phyloP scores from a whole-genome alignment of 257 asterid genomes.

The Solanum arcanum region DNA sequence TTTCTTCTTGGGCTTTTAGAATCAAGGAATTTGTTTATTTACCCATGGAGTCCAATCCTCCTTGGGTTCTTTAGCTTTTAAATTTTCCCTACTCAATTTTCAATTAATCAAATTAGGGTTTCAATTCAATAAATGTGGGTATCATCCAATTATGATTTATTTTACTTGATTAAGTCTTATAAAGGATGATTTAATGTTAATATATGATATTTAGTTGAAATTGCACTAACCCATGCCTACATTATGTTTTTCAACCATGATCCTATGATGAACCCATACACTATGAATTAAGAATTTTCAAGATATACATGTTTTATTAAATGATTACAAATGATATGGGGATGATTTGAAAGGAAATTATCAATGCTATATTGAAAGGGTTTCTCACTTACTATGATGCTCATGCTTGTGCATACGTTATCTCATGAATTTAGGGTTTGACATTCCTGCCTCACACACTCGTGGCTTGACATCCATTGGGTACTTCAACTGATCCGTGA shows the following conservation, averaged over 20 bases:
- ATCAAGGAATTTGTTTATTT: neutral
- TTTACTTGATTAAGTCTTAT: neutral
- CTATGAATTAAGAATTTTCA: neutral
- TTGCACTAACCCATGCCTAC: neutral
- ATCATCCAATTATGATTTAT: neutral
- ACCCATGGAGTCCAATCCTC: neutral
- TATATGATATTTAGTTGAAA: neutral
- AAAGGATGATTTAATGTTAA: neutral
- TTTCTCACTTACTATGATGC: no score
- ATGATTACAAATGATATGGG: neutral
- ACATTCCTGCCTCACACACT: no score
- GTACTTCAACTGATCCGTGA: no score
- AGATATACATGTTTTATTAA: neutral
- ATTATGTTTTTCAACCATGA: no score
- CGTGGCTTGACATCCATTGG: no score
- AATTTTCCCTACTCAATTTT: no score
- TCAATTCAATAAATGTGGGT: neutral
- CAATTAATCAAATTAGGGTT: neutral
- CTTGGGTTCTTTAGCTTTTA: neutral
- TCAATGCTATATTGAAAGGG: no score
- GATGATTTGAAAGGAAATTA: neutral
- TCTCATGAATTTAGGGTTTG: no score
- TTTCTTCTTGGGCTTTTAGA: neutral
- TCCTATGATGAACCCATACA: neutral
- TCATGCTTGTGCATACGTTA: no score